phyloP scores from a whole-genome alignment of 805 yeast species.

The Yamadazyma philogaea region DNA sequence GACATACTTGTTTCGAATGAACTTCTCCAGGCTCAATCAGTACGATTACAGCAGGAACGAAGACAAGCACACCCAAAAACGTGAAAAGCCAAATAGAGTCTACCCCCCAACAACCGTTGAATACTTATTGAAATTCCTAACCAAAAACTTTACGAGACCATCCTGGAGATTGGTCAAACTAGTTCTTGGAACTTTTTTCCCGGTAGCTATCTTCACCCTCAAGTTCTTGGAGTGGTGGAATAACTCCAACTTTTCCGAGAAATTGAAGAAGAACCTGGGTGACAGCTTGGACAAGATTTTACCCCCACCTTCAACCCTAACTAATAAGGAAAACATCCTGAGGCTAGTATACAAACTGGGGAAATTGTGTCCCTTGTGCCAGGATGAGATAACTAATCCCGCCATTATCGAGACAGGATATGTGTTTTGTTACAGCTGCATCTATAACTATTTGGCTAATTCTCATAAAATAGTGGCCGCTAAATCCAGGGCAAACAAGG shows the following conservation, averaged over 20 bases:
- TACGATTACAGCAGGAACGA: conserved; percentile 45
- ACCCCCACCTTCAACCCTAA: conserved; percentile 42
- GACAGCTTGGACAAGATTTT: conserved; percentile 45
- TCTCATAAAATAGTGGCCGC: conserved; percentile 34
- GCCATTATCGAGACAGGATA: conserved; percentile 89
- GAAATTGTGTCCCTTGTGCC: conserved; percentile 66
- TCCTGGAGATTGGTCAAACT: conserved; percentile 29
- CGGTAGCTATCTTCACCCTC: conserved; percentile 74
- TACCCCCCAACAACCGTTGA: conserved; percentile 43
- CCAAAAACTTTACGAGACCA: conserved; percentile 24
- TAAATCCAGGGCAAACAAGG: conserved; percentile 10
- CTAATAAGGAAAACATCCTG: conserved; percentile 14
- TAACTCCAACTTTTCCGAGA: conserved; percentile 65
- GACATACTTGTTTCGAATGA: conserved; percentile 58
- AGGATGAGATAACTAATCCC: conserved; percentile 64
- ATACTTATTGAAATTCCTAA: conserved; percentile 24
- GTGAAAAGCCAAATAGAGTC: conserved; percentile 23
- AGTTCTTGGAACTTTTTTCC: conserved; percentile 56
- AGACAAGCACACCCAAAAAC: conserved; percentile 11
- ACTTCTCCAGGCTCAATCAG: conserved; percentile 59
- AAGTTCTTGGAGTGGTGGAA: conserved; percentile 95
- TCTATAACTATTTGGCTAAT: conserved; percentile 58
- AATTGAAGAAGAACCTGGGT: conserved; percentile 48
- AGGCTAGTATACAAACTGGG: conserved; percentile 27
- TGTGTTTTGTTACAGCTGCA: conserved; percentile 87